Percentiles rank a stretch among this genome's conserved stretches.
Evolutionary conservation across 371 early-diverging fungal species (phyloP).

Genomic region (Mucor indicus): DNA sequence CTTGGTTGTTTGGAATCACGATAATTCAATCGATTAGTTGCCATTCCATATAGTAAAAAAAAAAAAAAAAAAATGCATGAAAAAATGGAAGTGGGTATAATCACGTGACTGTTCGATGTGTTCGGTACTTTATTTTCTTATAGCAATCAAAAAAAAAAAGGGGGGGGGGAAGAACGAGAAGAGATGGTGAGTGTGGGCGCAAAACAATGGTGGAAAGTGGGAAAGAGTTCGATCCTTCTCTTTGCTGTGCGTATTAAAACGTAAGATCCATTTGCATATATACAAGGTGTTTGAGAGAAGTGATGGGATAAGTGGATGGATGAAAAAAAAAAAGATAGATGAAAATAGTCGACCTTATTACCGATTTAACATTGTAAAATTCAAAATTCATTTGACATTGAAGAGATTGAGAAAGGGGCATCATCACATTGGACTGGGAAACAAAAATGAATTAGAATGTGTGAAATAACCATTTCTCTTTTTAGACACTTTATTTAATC

Average conservation of each 20-base stretch:
- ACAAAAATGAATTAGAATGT: too few relatives aligned
- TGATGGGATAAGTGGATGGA: conserved; percentile 1
- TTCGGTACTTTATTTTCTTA: too few relatives aligned
- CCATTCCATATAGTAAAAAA: background rate
- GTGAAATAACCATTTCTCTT: background rate
- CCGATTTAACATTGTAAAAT: background rate
- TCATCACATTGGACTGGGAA: background rate
- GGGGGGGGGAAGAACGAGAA: too few relatives aligned
- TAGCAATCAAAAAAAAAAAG: background rate
- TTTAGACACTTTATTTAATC: conserved; percentile 11
- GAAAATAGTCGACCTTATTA: background rate
- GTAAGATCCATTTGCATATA: conserved; percentile 2
- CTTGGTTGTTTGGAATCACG: conserved; percentile 32
- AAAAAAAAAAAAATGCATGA: background rate
- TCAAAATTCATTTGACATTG: background rate
- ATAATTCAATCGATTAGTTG: conserved; percentile 20
- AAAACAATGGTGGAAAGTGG: background rate
- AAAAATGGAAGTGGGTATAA: too few relatives aligned
- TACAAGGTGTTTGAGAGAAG: too few relatives aligned
- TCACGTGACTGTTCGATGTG: too few relatives aligned
- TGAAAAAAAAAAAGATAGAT: background rate
- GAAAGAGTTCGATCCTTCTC: conserved; percentile 14
- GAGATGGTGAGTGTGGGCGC: background rate
- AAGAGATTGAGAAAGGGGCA: too few relatives aligned
- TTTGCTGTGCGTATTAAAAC: conserved; percentile 26